Conservation (phyloP, 768 basidiomycete genomes). For the Dioszegia crocea region DNA sequence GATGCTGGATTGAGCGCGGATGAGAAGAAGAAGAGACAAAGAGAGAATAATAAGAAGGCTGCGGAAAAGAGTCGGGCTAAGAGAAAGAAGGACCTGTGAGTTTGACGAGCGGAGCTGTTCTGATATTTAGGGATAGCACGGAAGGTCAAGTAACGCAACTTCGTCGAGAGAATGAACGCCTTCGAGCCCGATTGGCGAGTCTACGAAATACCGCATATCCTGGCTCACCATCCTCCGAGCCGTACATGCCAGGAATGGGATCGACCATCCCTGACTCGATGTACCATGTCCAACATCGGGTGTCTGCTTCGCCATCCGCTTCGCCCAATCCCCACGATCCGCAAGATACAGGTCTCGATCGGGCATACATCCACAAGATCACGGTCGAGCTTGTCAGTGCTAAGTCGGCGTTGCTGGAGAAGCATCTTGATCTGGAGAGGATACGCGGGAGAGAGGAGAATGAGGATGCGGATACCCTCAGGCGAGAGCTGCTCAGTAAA, state of each 20-base stretch:
- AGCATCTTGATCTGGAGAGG: conserved; percentile 15
- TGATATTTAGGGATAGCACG: conserved; percentile 12
- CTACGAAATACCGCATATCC: conserved; percentile 4
- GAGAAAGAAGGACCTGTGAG: conserved; percentile 41
- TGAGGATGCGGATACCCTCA: conserved; percentile 11
- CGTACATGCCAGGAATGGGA: too few species aligned
- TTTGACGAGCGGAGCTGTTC: not conserved
- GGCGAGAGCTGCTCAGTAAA: conserved; percentile 10
- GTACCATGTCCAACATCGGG: too few species aligned
- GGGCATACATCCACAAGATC: conserved; percentile 21
- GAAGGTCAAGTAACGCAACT: not conserved
- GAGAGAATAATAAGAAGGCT: conserved; percentile 41
- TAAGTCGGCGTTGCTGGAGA: conserved; percentile 14
- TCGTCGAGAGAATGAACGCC: conserved; percentile 32
- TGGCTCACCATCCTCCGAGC: too few species aligned
- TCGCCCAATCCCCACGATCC: not conserved
- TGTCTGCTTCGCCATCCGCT: too few species aligned
- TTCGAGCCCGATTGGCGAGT: conserved; percentile 28
- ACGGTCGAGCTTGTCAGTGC: conserved; percentile 19
- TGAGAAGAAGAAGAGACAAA: conserved; percentile 37
- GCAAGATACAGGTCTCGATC: conserved; percentile 22
- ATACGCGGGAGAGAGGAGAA: not conserved
- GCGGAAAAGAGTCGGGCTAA: conserved; percentile 43
- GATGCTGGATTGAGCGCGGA: conserved; percentile 13
- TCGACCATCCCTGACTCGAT: too few species aligned